Base-by-base conservation (phyloP, 2,329 filamentous ascomycete species). In the Aspergillus flavus region DNA sequence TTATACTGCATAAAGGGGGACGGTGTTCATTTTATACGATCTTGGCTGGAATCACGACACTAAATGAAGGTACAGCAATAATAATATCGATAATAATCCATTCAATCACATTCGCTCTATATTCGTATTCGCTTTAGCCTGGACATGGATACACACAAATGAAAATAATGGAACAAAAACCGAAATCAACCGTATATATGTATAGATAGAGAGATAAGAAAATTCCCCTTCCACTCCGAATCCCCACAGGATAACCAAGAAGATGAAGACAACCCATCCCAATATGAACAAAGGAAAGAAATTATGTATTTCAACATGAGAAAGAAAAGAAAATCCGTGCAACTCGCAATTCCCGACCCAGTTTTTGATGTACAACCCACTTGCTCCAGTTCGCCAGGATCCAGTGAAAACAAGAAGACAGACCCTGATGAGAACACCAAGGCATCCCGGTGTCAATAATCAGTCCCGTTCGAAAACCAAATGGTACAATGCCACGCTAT, bases 401-500 rank as follows among this genome's bases (percentile, higher is more conserved):
- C 39, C 43, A 52, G 30, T 58, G 45, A 48, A 58, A 58, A 50
- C 30, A 46, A 50, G 32, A 68, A 60, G 46, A 48, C 54, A 34
- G 30, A 36, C 6, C 12, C 9, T 5, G 43, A 34, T n/a, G 26
- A 39, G 45, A 52, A 55, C 14, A 43, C 19, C 26, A 32, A 32
- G 32, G 45, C 36, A 23, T 34, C 26, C 19, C 3, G 46, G 50
- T 41, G 46, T 16, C 19, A 23, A 14, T 26, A 21, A 12, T 32
- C 50, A n/a, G 30, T 56, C 59, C 43, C 32, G 30, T 46, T 34
- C 30, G 61, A 64, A 66, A 69, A 69, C n/a, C 16, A 41, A 41
- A 61, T 70, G 62, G 68, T 70, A 71, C 69, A 72, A 71, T 68
- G 72, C 67, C 67, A 69, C 67, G 73, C 74, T 75, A 73, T 73